These are phyloP conservation scores for Triglochin maritima DNA, from an alignment of 106 monocot species.

Conservation along the genomic window DNA sequence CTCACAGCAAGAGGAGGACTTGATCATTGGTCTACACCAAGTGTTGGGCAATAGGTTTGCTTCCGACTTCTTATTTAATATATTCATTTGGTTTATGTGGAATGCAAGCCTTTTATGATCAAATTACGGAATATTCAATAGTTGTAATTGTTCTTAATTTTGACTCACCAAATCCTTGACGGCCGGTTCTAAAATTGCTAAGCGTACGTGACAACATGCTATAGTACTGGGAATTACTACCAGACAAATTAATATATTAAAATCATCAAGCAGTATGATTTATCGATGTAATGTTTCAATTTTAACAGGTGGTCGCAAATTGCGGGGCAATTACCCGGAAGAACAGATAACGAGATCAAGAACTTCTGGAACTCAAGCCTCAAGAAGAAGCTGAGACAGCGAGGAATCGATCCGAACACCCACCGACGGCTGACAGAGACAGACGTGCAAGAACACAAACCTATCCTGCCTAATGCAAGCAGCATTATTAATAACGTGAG, in stretches of 20 bases:
- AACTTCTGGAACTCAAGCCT: slow-evolving; percentile 22
- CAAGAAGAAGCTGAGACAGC: slow-evolving; percentile 22
- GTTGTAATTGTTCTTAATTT: not conserved
- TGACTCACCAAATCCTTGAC: not conserved
- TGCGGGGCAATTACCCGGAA: slow-evolving; percentile 13
- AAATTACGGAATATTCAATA: no score
- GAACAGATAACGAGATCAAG: slow-evolving; percentile 24
- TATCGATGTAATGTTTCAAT: not conserved
- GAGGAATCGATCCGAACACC: slow-evolving; percentile 16
- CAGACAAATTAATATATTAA: no score
- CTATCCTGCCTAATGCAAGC: not conserved
- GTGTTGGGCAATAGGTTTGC: slow-evolving; percentile 5
- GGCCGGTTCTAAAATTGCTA: not conserved
- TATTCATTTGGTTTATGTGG: no score
- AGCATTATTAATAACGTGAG: not conserved
- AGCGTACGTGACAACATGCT: not conserved
- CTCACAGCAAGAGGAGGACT: slow-evolving; percentile 4
- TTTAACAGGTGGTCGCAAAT: slow-evolving; percentile 27
- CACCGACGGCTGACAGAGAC: slow-evolving; percentile 8
- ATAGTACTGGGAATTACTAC: not conserved
- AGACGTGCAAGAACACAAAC: not conserved
- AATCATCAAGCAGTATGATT: not conserved
- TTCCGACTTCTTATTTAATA: not conserved
- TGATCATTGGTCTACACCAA: slow-evolving; percentile 9
- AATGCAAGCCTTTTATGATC: no score